phyloP scores from a whole-genome alignment of 768 basidiomycete genomes.

The Guyanaporus albipodus region DNA sequence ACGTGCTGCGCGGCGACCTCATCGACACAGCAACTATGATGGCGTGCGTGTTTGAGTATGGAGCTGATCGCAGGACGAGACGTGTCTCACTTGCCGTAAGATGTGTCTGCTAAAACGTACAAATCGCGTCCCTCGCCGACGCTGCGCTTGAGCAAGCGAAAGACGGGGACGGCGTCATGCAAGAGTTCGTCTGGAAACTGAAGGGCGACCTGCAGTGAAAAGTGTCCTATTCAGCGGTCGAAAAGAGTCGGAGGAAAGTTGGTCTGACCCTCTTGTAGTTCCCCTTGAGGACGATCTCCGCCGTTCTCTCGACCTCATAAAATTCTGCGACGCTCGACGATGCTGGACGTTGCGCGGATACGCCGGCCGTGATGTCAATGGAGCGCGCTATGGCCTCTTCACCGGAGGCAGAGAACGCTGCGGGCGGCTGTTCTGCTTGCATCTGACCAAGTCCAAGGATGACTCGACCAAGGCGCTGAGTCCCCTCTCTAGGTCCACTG shows the following conservation, averaged over 20 bases:
- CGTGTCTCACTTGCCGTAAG: constrained; percentile 78
- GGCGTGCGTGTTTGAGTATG: not conserved
- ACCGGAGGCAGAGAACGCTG: constrained; percentile 51
- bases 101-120: constrained; percentile 95
- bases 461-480: too few relatives aligned
- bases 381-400: constrained; percentile 60
- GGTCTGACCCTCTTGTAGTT: constrained; percentile 65
- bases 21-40: constrained; percentile 85
- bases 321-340: constrained; percentile 51
- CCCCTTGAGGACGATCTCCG: constrained; percentile 52
- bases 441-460: too few relatives aligned
- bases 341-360: constrained; percentile 29
- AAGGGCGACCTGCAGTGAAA: constrained; percentile 63
- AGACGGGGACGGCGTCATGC: constrained; percentile 81
- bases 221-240: not conserved
- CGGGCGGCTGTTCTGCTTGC: constrained; percentile 7
- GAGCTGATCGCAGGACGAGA: not conserved
- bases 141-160: constrained; percentile 54
- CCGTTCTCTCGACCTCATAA: constrained; percentile 73
- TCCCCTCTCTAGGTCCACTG: not conserved
- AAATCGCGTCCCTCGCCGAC: constrained; percentile 51
- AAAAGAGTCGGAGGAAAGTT: not conserved
- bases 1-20: constrained; percentile 94
- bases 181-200: constrained; percentile 97
- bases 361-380: constrained; percentile 45